Evolutionary conservation across 768 basidiomycete species (phyloP), one percentile per base, ranked within the genome.

Genomic region (Aureoboletus auriporus): DNA sequence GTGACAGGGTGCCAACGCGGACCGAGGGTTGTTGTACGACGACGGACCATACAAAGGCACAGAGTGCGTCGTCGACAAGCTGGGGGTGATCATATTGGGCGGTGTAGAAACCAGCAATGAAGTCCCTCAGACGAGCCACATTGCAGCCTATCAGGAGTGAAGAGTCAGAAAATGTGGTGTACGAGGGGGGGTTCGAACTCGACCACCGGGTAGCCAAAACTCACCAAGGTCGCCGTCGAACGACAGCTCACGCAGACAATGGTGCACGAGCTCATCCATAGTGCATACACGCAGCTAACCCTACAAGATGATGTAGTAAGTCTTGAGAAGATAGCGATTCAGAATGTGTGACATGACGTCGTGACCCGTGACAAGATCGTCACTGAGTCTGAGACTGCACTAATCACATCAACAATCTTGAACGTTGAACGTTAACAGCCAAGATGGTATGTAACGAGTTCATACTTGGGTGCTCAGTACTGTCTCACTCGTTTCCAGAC

Each of bases 201-300:
- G 57, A 55, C 47, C 44, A 50, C 39, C 27, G 39, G 35, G 20
- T 28, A 26, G 23, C 28, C 8, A 17, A 10, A 48, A 78, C 86
- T 73, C 66, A 93, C 92, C 92, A 37, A 90, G 74, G 64, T 93
- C 89, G 6, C 92, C 92, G 59, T 93, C 91, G 67, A 93, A 93
- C 6, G 93, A 82, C 28, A 95, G 74, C 65, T 95, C 90, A 34
- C 86, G 84, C 31, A 93, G 75, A 62, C 87, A 87, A 63, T 91
- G 84, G 60, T 85, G 83, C 34, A 94, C 70, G 38, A 95, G 81
- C 61, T 91, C 85, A 63, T 94, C 92, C 86, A 94, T 92, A 23
- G 20, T 23, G 20, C 20, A 23, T 23, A 23, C 20, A 23, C 20
- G 20, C 20, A 23, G 4, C 20, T 23, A 23, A 23, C 20, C 20